Evolutionary conservation across 192 early-diverging fungal genomes (phyloP), one percentile per base, ranked within the genome.

Genomic region (Backusella westeae): DNA sequence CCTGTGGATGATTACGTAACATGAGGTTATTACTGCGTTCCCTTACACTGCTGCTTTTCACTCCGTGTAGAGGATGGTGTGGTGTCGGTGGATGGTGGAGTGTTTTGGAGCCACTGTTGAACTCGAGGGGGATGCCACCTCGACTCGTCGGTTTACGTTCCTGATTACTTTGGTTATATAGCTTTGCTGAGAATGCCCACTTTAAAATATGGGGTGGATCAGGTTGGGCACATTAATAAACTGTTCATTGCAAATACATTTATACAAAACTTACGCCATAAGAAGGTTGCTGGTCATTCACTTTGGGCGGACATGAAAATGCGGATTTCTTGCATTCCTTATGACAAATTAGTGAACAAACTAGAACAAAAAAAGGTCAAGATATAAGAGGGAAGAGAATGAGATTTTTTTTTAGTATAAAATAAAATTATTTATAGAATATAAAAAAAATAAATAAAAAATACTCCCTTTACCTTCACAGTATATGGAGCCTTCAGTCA

Each of bases 401-500:
- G 53, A 56, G 19, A 10, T 56, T 56, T 56, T 26, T 26, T 56
- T 56, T 56, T 56, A 23, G n/a, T 56, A 56, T 56, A 26, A 56
- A 56, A 56, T 23, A 26, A 56, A 56, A 56, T 56, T 59, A 59
- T 59, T 26, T 26, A 59, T 59, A 59, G 56, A 59, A 32, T 32
- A 32, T 32, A 32, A 32, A 32, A 32, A 32, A 32, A 23, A 59
- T 9, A 26, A 23, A 26, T 14, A 44, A 17, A 44, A 59, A 12
- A 23, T 39, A 10, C 38, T 7, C 9, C 6, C 8, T 23, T 36
- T 67, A 42, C 85, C 84, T 89, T 89, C 85, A 80, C 88, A 89
- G 56, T 88, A 84, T 1, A 87, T 80, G 0, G 82, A 85, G 19
- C 86, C 66, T 69, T 82, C 80, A 70, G 80, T 83, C 56, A 89